Evolutionary conservation across 2,329 filamentous ascomycete species (phyloP).

Genomic region (Epichloe elymi): DNA sequence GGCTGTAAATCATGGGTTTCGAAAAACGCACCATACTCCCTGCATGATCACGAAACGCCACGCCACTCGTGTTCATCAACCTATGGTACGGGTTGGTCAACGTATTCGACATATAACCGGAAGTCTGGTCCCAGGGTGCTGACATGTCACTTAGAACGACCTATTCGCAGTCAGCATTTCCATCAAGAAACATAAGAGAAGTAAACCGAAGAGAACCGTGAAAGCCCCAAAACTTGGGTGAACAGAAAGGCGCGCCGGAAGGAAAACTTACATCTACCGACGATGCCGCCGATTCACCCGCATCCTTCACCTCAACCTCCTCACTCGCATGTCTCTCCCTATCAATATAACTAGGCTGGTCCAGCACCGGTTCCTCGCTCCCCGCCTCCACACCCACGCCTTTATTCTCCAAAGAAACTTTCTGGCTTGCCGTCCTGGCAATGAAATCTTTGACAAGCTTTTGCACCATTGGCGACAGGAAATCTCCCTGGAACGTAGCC

Average conservation of each 20-base stretch:
- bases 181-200: neutral
- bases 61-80: conserved; percentile 98
- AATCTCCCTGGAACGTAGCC: conserved; percentile 92
- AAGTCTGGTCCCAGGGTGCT: conserved; percentile 79
- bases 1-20: too few species aligned
- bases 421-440: conserved; percentile 33
- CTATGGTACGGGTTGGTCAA: conserved; percentile 92
- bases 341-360: conserved; percentile 51
- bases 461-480: conserved; percentile 63
- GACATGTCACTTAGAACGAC: conserved; percentile 98
- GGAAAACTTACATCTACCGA: conserved; percentile 49
- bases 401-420: conserved; percentile 1
- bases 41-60: conserved; percentile 72
- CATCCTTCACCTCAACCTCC: conserved; percentile 12
- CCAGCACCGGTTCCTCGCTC: conserved; percentile 16
- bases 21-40: conserved; percentile 70
- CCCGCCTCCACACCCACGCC: conserved; percentile 4
- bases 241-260: too few species aligned
- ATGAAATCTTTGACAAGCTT: conserved; percentile 67
- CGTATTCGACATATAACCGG: conserved; percentile 70
- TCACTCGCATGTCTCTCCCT: conserved; percentile 35
- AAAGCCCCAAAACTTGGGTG: too few species aligned
- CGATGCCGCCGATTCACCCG: conserved; percentile 11
- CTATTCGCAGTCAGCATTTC: conserved; percentile 17
- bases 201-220: too few species aligned